Percentiles rank a stretch among this genome's conserved stretches.
Conservation (phyloP, 2,329 filamentous ascomycete genomes). For the Aspergillus fumigatiaffinis region DNA sequence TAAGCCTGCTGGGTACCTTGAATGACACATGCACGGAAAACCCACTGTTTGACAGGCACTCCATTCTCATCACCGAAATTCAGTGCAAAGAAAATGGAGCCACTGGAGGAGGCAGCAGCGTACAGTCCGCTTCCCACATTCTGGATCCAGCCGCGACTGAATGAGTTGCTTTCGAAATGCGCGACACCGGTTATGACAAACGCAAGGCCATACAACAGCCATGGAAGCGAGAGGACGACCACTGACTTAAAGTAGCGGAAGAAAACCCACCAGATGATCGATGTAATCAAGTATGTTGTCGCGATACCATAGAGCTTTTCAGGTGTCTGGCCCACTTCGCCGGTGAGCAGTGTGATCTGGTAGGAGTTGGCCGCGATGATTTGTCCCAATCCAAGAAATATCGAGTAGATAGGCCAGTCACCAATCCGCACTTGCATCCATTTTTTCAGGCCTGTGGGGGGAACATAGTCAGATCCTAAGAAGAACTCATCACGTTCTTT, state of each 20-base stretch:
- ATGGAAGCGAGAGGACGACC: constrained; percentile 57
- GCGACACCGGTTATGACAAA: constrained; percentile 62
- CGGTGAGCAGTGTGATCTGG: constrained; percentile 64
- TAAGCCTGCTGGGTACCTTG: constrained; percentile 66
- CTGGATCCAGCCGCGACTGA: constrained; percentile 51
- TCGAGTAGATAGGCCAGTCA: constrained; percentile 63
- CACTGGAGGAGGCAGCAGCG: constrained; percentile 59
- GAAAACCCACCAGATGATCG: constrained; percentile 59
- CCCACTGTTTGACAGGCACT: constrained; percentile 60
- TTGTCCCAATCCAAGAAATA: constrained; percentile 59
- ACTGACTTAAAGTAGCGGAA: constrained; percentile 57
- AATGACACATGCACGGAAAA: constrained; percentile 63
- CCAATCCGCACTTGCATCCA: constrained; percentile 54
- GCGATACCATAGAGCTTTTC: constrained; percentile 59
- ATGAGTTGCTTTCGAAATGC: constrained; percentile 47
- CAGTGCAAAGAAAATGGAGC: constrained; percentile 62
- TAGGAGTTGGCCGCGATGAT: constrained; percentile 65
- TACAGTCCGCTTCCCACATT: constrained; percentile 61
- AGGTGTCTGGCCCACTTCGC: constrained; percentile 57
- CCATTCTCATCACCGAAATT: constrained; percentile 65
- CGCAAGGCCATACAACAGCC: constrained; percentile 59
- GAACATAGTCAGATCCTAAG: constrained; percentile 53
- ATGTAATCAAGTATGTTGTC: constrained; percentile 55
- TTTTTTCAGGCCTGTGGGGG: constrained; percentile 54
- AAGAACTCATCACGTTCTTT: constrained; percentile 52